Conservation (phyloP, 176 grass and related monocot species). For the Raddia guianensis region DNA sequence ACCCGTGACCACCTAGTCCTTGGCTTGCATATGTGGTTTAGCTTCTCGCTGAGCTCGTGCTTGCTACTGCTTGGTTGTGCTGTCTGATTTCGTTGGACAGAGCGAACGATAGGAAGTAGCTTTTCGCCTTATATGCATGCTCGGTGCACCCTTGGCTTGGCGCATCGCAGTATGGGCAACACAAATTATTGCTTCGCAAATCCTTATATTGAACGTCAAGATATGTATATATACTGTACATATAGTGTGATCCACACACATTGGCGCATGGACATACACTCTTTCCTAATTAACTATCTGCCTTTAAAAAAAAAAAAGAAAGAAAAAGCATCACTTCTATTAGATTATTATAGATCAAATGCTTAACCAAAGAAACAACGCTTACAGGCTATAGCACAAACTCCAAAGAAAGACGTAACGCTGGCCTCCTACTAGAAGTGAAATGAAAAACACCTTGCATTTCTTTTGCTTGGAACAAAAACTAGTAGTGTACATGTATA, state of each 20-base stretch:
- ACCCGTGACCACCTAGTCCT: constrained; percentile 33
- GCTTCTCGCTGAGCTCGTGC: constrained; percentile 29
- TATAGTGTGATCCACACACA: not conserved
- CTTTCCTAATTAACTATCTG: too few species aligned
- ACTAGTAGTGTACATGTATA: too few species aligned
- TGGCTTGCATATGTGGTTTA: constrained; percentile 30
- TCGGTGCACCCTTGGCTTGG: not conserved
- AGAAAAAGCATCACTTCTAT: too few species aligned
- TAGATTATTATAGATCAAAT: too few species aligned
- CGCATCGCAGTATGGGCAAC: constrained; percentile 23
- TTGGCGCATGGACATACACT: not conserved
- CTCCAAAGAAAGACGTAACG: too few species aligned
- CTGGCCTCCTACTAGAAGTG: too few species aligned
- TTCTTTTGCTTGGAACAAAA: too few species aligned
- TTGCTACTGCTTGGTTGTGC: constrained; percentile 30
- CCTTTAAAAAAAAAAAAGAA: too few species aligned
- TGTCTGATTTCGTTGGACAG: constrained; percentile 17
- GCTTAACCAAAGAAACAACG: too few species aligned
- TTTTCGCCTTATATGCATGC: constrained; percentile 17
- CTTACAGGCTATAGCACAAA: too few species aligned
- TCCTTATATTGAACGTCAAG: not conserved
- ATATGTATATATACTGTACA: not conserved
- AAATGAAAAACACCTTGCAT: too few species aligned
- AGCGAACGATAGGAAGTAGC: constrained; percentile 6
- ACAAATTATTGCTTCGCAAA: constrained; percentile 20